Evolutionary conservation across 139 green algal species (phyloP).

Genomic region (Volvox reticuliferus): DNA sequence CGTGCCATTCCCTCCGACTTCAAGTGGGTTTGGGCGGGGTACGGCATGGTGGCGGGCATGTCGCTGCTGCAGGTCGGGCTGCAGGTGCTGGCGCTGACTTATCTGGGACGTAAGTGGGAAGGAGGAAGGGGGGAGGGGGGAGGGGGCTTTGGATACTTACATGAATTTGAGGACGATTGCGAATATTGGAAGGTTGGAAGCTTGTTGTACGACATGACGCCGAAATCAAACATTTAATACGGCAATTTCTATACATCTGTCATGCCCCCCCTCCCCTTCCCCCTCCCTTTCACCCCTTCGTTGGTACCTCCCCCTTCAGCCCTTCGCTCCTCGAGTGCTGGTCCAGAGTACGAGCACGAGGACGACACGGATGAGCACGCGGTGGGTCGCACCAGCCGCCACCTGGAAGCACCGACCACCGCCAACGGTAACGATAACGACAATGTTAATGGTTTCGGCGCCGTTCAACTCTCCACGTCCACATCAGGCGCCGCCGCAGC

Average conservation of each 20-base stretch:
- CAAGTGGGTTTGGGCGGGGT: conserved; percentile 37
- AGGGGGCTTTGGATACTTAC: background rate
- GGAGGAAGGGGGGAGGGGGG: background rate
- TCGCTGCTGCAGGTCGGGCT: background rate
- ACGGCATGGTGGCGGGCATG: background rate
- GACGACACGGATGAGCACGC: background rate
- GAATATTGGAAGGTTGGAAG: no score
- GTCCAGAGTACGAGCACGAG: background rate
- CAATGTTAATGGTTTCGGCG: no score
- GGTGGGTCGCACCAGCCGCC: background rate
- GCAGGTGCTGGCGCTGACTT: conserved; percentile 26
- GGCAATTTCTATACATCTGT: no score
- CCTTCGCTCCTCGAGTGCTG: background rate
- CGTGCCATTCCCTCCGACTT: conserved; percentile 23
- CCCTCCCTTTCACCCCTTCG: background rate
- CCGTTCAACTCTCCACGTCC: no score
- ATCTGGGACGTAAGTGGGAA: conserved; percentile 33
- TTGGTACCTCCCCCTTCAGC: background rate
- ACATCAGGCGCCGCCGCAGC: no score
- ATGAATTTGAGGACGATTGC: no score
- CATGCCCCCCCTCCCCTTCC: background rate
- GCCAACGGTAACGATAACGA: background rate
- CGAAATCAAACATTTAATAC: no score
- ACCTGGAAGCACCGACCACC: background rate
- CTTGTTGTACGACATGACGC: no score